These are phyloP conservation scores for Apiotrichum akiyoshidainum DNA, from an alignment of 1,284 basidiomycete genomes.

Conservation along the genomic window DNA sequence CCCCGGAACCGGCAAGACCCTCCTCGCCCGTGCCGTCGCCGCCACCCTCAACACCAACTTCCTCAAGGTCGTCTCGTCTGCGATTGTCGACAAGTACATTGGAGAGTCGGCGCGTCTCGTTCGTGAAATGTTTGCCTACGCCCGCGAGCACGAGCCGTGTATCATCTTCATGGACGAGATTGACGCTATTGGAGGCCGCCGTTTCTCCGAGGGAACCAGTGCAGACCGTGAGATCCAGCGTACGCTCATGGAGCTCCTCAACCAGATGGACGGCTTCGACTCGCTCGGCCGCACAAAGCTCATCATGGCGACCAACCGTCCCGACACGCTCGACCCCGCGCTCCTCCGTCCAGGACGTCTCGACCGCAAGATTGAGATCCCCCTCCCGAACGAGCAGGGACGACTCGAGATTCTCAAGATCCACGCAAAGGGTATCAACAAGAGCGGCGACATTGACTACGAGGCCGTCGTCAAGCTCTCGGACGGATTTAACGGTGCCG, in stretches of 20 bases:
- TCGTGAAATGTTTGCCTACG: constrained; percentile 98
- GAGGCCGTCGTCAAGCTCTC: constrained; percentile 96
- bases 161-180: constrained; percentile 74
- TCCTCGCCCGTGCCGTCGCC: constrained; percentile 91
- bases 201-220: constrained; percentile 97
- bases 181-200: constrained; percentile 90
- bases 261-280: constrained; percentile 99
- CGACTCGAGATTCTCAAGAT: constrained; percentile 95
- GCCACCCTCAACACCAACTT: constrained; percentile 96
- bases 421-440: constrained; percentile 90
- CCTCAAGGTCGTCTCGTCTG: constrained; percentile 97
- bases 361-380: constrained; percentile 97
- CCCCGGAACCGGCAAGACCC: constrained; percentile 91
- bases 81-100: constrained; percentile 99
- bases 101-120: constrained; percentile 94
- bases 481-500: constrained; percentile 92
- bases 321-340: constrained; percentile 95
- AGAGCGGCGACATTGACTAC: constrained; percentile 90
- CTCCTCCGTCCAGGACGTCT: constrained; percentile 92
- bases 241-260: constrained; percentile 98
- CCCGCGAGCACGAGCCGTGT: constrained; percentile 94
- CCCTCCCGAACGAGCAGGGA: constrained; percentile 95
- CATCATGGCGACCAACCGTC: constrained; percentile 97
- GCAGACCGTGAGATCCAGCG: constrained; percentile 98
- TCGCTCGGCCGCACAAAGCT: constrained; percentile 92